Evolutionary conservation across 805 yeast genomes (phyloP).

Genomic region (Metschnikowia vanudenii): DNA sequence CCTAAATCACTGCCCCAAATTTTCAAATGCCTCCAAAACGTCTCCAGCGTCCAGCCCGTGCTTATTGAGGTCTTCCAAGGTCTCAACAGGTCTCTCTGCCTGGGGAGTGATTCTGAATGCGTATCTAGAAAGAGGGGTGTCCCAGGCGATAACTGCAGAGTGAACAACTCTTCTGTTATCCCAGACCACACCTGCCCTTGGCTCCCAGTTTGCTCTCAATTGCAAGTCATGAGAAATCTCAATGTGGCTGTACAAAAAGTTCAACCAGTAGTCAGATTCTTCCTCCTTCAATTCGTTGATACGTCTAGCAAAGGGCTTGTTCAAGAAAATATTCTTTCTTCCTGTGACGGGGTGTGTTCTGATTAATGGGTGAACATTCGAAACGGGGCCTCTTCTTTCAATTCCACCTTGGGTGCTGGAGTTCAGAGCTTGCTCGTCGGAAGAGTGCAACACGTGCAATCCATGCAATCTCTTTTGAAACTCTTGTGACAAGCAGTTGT

Average conservation of each 20-base stretch:
- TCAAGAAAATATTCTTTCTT: conserved; percentile 56
- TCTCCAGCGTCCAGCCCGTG: conserved; percentile 18
- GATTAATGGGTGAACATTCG: conserved; percentile 66
- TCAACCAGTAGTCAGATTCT: conserved; percentile 61
- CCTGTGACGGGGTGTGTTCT: conserved; percentile 75
- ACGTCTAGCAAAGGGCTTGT: conserved; percentile 60
- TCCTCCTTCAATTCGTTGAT: conserved; percentile 72
- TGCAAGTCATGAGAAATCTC: conserved; percentile 59
- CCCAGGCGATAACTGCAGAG: conserved; percentile 70
- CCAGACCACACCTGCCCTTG: conserved; percentile 71
- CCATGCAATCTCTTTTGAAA: conserved; percentile 59
- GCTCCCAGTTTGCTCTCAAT: conserved; percentile 69
- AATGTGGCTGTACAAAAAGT: conserved; percentile 54
- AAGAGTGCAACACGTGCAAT: conserved; percentile 67
- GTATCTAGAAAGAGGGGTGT: conserved; percentile 59
- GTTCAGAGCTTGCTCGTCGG: conserved; percentile 64
- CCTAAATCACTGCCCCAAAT: conserved; percentile 5
- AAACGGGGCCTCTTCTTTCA: conserved; percentile 62
- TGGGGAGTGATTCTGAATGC: conserved; percentile 71
- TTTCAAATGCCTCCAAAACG: conserved; percentile 16
- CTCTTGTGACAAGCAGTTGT: conserved; percentile 64
- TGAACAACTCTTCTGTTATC: conserved; percentile 74
- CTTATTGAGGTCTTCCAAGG: conserved; percentile 38
- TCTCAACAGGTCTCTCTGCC: conserved; percentile 66
- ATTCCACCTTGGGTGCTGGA: conserved; percentile 56